These are phyloP conservation scores for Wickerhamiella qilinensis DNA, from an alignment of 805 yeast species.

Conservation along the genomic window DNA sequence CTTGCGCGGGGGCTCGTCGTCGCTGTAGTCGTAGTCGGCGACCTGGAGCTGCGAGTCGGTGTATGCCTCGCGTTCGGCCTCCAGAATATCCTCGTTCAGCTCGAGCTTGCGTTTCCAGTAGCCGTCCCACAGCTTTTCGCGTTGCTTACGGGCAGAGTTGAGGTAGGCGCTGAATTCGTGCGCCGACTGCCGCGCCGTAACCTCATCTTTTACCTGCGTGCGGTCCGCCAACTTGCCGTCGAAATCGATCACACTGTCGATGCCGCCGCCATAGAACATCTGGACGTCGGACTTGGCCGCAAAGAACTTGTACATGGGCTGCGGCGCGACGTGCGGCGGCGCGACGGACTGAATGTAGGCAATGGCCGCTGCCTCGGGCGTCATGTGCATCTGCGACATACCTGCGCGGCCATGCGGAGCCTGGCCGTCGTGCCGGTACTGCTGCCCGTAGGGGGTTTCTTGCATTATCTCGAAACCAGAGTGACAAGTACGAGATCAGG, in stretches of 20 bases:
- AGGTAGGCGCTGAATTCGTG: conserved; percentile 14
- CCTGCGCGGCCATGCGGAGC: neutral
- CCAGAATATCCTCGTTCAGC: conserved; percentile 10
- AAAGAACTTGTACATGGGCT: conserved; percentile 9
- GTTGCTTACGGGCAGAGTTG: conserved; percentile 16
- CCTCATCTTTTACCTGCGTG: conserved; percentile 13
- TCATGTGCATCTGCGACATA: neutral
- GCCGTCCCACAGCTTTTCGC: conserved; percentile 19
- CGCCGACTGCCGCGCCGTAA: conserved; percentile 15
- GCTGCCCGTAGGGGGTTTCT: conserved; percentile 1
- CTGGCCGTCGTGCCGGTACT: neutral
- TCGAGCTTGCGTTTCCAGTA: conserved; percentile 19
- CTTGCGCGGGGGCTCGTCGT: conserved; percentile 9
- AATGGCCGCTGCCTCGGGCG: conserved; percentile 9
- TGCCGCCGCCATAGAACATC: conserved; percentile 15
- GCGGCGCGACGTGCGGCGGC: conserved; percentile 11
- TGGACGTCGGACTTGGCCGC: conserved; percentile 11
- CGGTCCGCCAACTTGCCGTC: conserved; percentile 2
- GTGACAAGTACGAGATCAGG: too few relatives aligned
- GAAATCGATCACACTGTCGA: conserved; percentile 11
- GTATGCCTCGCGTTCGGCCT: conserved; percentile 13
- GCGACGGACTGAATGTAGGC: conserved; percentile 12
- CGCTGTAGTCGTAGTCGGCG: conserved; percentile 12
- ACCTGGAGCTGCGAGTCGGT: conserved; percentile 12
- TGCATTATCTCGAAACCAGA: too few relatives aligned